Base-by-base conservation (phyloP, 441 rosid genomes). In the Gossypium laxum region DNA sequence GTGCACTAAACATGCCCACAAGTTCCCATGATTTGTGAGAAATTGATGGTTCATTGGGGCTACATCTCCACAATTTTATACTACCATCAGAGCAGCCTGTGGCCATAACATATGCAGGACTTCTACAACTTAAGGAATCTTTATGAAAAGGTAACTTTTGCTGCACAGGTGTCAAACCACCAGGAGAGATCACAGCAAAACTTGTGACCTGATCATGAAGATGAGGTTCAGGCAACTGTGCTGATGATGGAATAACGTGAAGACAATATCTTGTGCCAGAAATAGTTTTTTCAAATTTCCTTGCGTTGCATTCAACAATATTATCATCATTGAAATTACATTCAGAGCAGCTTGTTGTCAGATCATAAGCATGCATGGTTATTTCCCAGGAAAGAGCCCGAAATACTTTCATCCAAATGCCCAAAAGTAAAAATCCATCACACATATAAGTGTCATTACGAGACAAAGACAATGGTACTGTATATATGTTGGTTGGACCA, bases 81-180 rank as follows among this genome's bases (percentile, higher is more conserved):
- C 83, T 82, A 69, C 98, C 97, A 85, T 89, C 92, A 77, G 80
- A 78, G 73, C 77, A 88, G 74, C 97, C 98, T 1, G 96, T 92
- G 69, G 91, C 98, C 89, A 94, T 81, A 60, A 82, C 74, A 83
- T 90, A 94, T 66, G 88, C 80, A 67, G 85, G 88, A 75, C 57
- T 69, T 71, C 78, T 79, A 77, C 65, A 6, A 26, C 15, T 26
- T 75, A 71, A 70, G 21, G 22, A 26, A 65, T 70, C 83, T 76
- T 75, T 74, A 12, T 79, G 73, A 47, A 67, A 71, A 67, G 72
- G 77, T 69, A 69, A 56, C 10, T 80, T 79, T 50, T 78, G 78
- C 61, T 58, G 78, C 54, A 73, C 61, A 69, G 85, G 74, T 65
- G 74, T 78, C 79, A 81, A 75, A 78, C 72, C 78, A 75, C 84